Percentiles rank a stretch among this genome's conserved stretches.
Conservation (phyloP, 2,329 filamentous ascomycete genomes). For the Pseudocercospora eumusae region DNA sequence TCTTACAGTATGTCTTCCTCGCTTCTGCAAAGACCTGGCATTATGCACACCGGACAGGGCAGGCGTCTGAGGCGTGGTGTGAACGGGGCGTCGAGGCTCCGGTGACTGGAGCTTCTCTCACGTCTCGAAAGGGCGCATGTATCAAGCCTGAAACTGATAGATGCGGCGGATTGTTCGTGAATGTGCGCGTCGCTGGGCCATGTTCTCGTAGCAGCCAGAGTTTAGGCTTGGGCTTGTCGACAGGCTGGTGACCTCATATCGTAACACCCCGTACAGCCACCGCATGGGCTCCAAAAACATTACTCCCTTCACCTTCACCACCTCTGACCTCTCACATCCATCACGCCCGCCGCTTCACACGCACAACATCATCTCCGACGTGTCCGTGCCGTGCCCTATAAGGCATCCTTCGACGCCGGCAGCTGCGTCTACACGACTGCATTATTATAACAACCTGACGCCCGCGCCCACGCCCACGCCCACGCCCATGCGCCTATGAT, state of each 20-base stretch:
- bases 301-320: not conserved
- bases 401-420: not conserved
- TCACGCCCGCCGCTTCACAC: not conserved
- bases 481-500: conserved; percentile 11
- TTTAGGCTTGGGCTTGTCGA: conserved; percentile 4
- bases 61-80: conserved; percentile 6
- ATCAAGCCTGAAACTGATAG: not conserved
- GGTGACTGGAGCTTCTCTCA: conserved; percentile 8
- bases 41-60: too few relatives aligned
- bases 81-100: conserved; percentile 9
- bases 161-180: not conserved
- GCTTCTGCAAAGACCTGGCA: not conserved
- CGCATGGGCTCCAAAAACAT: not conserved
- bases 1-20: not conserved
- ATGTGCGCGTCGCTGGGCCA: not conserved
- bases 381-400: too few relatives aligned
- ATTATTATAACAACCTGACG: not conserved
- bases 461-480: too few relatives aligned
- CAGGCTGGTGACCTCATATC: not conserved
- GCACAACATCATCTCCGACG: not conserved
- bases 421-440: not conserved
- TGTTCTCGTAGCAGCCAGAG: not conserved
- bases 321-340: not conserved
- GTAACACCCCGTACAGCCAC: conserved; percentile 3
- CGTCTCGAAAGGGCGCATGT: not conserved